Percentiles rank a stretch among this genome's conserved stretches.
phyloP scores from a whole-genome alignment of 805 yeast species.

The Cyberlindnera xylosilytica region DNA sequence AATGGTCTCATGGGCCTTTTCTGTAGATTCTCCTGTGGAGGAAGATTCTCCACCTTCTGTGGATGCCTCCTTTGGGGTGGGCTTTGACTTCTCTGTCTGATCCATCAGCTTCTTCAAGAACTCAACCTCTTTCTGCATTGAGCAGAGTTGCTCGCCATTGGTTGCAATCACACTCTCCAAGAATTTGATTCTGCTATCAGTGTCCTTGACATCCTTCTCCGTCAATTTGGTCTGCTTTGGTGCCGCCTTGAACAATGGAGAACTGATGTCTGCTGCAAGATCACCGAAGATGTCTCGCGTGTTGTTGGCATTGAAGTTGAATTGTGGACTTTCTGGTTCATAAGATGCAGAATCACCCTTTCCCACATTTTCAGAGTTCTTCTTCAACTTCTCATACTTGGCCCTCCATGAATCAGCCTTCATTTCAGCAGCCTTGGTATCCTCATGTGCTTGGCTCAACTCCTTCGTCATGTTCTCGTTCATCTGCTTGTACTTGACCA shows the following conservation, averaged over 20 bases:
- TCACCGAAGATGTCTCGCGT: constrained; percentile 18
- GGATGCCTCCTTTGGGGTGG: no score
- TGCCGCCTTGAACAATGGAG: not conserved
- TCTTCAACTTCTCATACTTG: constrained; percentile 25
- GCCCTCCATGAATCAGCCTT: constrained; percentile 16
- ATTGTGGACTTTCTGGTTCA: constrained; percentile 1
- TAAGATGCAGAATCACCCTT: no score
- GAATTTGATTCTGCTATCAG: constrained; percentile 13
- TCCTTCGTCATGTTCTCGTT: constrained; percentile 26
- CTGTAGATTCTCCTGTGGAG: no score
- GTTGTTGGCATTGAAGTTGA: constrained; percentile 16
- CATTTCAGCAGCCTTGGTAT: constrained; percentile 11
- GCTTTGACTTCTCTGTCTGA: not conserved
- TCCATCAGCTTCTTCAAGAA: constrained; percentile 19
- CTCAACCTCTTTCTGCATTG: constrained; percentile 21
- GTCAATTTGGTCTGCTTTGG: not conserved
- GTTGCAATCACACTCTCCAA: constrained; percentile 8
- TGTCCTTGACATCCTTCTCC: not conserved
- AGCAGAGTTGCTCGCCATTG: constrained; percentile 17
- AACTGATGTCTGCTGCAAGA: not conserved
- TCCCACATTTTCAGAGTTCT: constrained; percentile 5
- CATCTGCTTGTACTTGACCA: constrained; percentile 33
- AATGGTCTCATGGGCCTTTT: no score
- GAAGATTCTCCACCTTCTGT: no score
- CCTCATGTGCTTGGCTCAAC: constrained; percentile 10